A percentile compares a stretch with the other conserved stretches of the same genome.
Conservation (phyloP, 768 basidiomycete species). For the Boletus sp. region DNA sequence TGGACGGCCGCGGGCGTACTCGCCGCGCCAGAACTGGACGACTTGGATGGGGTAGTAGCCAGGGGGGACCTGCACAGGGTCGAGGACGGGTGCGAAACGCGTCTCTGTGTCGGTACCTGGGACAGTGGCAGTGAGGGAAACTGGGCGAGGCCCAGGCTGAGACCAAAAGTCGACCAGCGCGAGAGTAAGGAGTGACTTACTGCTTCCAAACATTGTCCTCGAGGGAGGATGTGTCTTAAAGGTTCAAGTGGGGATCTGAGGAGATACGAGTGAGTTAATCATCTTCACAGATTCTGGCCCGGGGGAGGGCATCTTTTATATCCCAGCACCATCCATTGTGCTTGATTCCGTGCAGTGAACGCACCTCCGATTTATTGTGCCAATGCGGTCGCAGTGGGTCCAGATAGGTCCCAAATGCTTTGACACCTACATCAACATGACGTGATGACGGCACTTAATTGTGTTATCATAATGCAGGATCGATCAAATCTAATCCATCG, state of each 20-base stretch:
- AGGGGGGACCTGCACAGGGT: slow-evolving; percentile 17
- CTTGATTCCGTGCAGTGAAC: slow-evolving; percentile 6
- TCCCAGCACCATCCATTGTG: not conserved
- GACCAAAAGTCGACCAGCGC: not conserved
- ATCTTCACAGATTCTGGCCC: no score
- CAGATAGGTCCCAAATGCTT: not conserved
- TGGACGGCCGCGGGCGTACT: slow-evolving; percentile 5
- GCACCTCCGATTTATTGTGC: not conserved
- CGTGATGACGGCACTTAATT: not conserved
- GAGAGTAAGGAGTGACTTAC: not conserved
- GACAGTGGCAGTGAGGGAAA: not conserved
- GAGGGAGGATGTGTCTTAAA: no score
- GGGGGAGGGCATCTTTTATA: slow-evolving; percentile 8
- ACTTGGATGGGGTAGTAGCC: slow-evolving; percentile 25
- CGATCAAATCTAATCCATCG: not conserved
- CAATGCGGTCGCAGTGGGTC: no score
- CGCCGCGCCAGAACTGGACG: slow-evolving; percentile 30
- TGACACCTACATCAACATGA: not conserved
- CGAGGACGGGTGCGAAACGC: slow-evolving; percentile 12
- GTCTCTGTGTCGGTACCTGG: not conserved
- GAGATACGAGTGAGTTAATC: no score
- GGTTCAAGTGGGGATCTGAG: no score
- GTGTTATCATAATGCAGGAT: not conserved
- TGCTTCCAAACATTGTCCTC: no score
- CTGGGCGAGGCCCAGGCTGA: not conserved